These are phyloP conservation scores for Nelumbo lutea DNA, from an alignment of 164 flowering plant genomes.

Conservation along the genomic window DNA sequence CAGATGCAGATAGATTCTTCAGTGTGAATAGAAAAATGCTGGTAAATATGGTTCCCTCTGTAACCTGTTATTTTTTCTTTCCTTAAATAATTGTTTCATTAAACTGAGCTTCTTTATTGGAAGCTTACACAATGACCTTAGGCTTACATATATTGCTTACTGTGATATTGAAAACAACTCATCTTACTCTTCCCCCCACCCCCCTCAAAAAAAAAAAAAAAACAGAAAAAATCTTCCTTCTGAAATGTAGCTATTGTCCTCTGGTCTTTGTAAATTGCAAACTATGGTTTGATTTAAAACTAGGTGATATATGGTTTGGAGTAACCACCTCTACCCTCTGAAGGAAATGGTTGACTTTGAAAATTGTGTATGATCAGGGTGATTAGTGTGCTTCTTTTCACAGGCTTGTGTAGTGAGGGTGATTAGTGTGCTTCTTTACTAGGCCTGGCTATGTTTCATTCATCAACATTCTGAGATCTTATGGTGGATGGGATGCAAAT, in stretches of 20 bases:
- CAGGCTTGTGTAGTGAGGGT: not conserved
- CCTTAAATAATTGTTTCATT: not conserved
- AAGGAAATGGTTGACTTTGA: not conserved
- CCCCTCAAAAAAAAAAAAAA: not conserved
- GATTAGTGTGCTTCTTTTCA: not conserved
- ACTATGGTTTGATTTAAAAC: not conserved
- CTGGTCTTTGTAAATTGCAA: not conserved
- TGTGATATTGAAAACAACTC: not conserved
- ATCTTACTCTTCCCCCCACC: not conserved
- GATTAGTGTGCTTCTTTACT: not conserved
- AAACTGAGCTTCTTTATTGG: not conserved
- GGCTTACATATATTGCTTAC: not conserved
- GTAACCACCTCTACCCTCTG: too few species aligned
- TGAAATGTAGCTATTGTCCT: not conserved
- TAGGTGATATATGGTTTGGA: not conserved
- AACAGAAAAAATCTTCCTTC: not conserved
- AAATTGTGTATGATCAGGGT: not conserved
- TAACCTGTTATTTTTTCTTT: not conserved
- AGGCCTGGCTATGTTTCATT: too few species aligned
- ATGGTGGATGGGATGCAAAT: not conserved
- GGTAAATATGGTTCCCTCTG: conserved; percentile 38
- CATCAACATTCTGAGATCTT: not conserved
- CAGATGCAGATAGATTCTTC: conserved; percentile 83
- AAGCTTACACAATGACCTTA: not conserved
- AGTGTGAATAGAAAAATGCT: conserved; percentile 90